phyloP scores from a whole-genome alignment of 2,329 filamentous ascomycete species.

The Xylariaceae sp. region DNA sequence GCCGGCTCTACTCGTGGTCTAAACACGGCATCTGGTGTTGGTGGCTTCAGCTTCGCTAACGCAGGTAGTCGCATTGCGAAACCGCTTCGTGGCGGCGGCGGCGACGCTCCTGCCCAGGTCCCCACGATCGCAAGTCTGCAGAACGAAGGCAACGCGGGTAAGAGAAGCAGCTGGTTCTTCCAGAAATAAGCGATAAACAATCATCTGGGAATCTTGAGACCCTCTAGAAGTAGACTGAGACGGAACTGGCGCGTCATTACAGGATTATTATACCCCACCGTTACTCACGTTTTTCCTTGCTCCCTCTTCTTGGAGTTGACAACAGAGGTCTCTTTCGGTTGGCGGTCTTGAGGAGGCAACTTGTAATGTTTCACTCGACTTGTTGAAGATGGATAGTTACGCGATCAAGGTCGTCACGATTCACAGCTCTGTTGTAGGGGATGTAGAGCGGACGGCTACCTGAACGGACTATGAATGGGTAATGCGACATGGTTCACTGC shows the following conservation, averaged over 20 bases:
- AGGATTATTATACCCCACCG: conserved; percentile 19
- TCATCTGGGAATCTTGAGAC: background rate
- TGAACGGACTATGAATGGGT: conserved; percentile 17
- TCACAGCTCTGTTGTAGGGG: background rate
- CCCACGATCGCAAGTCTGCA: conserved; percentile 65
- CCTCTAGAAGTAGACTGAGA: background rate
- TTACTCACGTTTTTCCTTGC: conserved; percentile 10
- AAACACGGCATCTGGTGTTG: conserved; percentile 63
- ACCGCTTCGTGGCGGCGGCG: conserved; percentile 68
- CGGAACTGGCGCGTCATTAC: conserved; percentile 4
- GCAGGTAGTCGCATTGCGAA: conserved; percentile 72
- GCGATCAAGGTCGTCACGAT: background rate
- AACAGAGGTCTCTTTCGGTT: background rate
- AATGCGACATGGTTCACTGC: conserved; percentile 11
- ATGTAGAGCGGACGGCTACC: conserved; percentile 4
- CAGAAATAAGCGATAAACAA: conserved; percentile 53
- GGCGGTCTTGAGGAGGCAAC: background rate
- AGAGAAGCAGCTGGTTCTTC: conserved; percentile 78
- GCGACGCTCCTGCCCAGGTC: conserved; percentile 51
- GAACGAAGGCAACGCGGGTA: conserved; percentile 61
- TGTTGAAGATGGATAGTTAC: conserved; percentile 7
- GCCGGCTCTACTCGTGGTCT: conserved; percentile 87
- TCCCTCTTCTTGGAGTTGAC: conserved; percentile 7
- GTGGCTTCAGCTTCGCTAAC: conserved; percentile 73
- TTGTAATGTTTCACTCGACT: background rate